Evolutionary conservation across 441 rosid species (phyloP), one percentile per base, ranked within the genome.

Genomic region (Theobroma grandiflorum): DNA sequence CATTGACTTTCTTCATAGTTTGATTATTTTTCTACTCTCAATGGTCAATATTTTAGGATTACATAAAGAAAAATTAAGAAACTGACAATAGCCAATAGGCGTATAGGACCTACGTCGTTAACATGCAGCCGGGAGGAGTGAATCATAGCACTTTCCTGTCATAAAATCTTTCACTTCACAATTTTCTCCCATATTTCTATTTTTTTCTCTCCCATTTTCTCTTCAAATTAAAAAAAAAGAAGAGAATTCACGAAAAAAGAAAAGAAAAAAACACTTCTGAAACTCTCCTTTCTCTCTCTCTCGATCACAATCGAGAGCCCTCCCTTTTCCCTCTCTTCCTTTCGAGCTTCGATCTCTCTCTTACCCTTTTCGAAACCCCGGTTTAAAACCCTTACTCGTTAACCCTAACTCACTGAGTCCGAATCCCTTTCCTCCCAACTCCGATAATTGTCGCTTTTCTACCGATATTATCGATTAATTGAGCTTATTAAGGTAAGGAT

Each of bases 341-440:
- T 74, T 66, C 70, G 58, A 20, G 37, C 55, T 74, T 57, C 64
- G 83, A 82, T 82, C 78, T 31, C 62, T 55, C 79, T 7, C 37
- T 11, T 26, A 31, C 33, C 18, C 63, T 74, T 38, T 58, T 66
- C 78, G 16, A 59, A 62, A 83, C 53, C 72, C 57, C 38, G 22
- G 0, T 65, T 55, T n/a, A 11, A 61, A 52, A 7, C 70, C 35
- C 45, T 31, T 18, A 45, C 15, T 22, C 47, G 43, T 26, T 50
- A 68, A 77, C 84, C 84, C 83, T 80, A 85, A 52, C 82, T 73
- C 81, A 35, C 72, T 6, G 80, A 59, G 70, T 78, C 79, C 42
- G 16, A 43, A 37, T 68, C 78, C 4, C 52, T 8, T 40, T n/a
- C 71, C 8, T 35, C 3, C 33, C 14, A 45, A 18, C 50, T 78